These are phyloP conservation scores for Chlorophyllum brunneum DNA, from an alignment of 768 basidiomycete species.

Conservation along the genomic window DNA sequence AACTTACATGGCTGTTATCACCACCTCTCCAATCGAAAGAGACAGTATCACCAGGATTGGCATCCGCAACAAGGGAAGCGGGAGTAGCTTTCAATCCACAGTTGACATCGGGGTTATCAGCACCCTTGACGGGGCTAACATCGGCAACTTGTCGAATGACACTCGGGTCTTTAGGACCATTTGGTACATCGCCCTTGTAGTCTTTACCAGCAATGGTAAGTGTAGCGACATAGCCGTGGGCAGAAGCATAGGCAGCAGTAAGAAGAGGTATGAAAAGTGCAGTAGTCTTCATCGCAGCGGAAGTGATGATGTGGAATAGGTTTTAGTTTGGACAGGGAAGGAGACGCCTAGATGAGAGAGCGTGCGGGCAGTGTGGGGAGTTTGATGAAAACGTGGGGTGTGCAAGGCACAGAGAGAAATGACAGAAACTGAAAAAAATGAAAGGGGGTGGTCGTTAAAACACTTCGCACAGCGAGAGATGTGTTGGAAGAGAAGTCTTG, in stretches of 20 bases:
- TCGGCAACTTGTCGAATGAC: constrained; percentile 38
- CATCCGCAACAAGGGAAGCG: constrained; percentile 48
- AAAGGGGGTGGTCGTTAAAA: too few species aligned
- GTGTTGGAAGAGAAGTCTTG: neutral
- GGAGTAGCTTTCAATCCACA: constrained; percentile 54
- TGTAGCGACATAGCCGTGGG: constrained; percentile 40
- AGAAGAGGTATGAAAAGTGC: constrained; percentile 30
- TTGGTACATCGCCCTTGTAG: constrained; percentile 27
- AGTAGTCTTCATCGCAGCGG: constrained; percentile 23
- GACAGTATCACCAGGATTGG: constrained; percentile 55
- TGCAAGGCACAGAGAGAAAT: neutral
- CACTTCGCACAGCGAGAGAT: constrained; percentile 8
- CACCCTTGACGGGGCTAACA: constrained; percentile 46
- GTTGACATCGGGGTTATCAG: constrained; percentile 50
- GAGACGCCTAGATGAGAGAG: neutral
- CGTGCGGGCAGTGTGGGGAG: neutral
- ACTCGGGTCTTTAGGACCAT: constrained; percentile 21
- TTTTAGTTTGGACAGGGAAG: neutral
- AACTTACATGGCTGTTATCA: constrained; percentile 30
- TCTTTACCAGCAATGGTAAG: constrained; percentile 36
- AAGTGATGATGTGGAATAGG: neutral
- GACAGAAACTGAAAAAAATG: neutral
- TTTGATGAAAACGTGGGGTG: constrained; percentile 2
- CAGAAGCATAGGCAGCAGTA: constrained; percentile 33
- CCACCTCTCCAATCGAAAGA: constrained; percentile 57